Evolutionary conservation across 768 basidiomycete species (phyloP).

Genomic region (Mycena chlorophos): DNA sequence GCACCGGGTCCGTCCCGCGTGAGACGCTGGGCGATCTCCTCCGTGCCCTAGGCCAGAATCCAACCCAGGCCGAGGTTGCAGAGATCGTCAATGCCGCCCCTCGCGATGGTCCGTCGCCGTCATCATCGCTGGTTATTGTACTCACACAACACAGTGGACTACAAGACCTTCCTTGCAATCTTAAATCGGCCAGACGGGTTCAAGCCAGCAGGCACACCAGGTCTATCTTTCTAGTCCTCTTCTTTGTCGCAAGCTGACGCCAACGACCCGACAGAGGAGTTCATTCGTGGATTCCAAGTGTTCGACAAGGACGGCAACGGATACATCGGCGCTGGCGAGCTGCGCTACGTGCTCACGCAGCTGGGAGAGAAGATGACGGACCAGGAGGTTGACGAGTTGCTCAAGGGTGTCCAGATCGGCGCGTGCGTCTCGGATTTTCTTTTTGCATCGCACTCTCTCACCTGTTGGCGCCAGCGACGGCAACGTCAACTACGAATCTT

Average conservation of each 20-base stretch:
- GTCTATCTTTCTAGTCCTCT: conserved; percentile 50
- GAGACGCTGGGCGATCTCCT: conserved; percentile 91
- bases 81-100: conserved; percentile 75
- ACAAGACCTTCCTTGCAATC: conserved; percentile 86
- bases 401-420: conserved; percentile 94
- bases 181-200: conserved; percentile 95
- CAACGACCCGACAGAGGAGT: conserved; percentile 79
- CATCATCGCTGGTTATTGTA: neutral
- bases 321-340: conserved; percentile 87
- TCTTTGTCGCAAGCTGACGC: conserved; percentile 1
- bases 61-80: conserved; percentile 96
- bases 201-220: conserved; percentile 94
- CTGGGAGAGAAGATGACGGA: conserved; percentile 98
- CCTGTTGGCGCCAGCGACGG: conserved; percentile 86
- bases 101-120: conserved; percentile 58
- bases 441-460: no score
- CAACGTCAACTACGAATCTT: conserved; percentile 96
- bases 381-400: conserved; percentile 95
- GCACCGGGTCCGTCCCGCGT: conserved; percentile 84
- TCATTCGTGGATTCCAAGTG: conserved; percentile 98
- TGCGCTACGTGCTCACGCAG: conserved; percentile 92
- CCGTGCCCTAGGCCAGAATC: conserved; percentile 94
- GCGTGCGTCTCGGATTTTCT: conserved; percentile 68
- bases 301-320: conserved; percentile 97
- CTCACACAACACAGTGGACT: conserved; percentile 68